phyloP scores from a whole-genome alignment of 139 green algal species.

The Chlorella sp. region DNA sequence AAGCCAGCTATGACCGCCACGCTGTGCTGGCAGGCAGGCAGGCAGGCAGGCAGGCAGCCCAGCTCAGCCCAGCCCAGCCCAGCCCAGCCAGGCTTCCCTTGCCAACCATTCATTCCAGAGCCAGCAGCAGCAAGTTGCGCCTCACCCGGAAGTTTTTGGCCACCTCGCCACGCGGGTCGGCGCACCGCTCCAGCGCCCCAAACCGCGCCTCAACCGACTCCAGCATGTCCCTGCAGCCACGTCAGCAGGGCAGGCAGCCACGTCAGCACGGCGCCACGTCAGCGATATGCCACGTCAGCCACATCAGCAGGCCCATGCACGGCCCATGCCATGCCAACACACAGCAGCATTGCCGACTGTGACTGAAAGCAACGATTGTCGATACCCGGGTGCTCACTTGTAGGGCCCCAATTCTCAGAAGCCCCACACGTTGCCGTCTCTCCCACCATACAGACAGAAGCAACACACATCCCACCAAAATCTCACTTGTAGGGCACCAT shows the following conservation, averaged over 20 bases:
- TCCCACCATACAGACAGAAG: too few species aligned
- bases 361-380: too few species aligned
- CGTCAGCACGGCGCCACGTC: neutral
- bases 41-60: neutral
- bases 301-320: neutral
- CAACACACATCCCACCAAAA: too few species aligned
- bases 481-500: too few species aligned
- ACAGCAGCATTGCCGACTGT: too few species aligned
- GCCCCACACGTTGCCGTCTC: too few species aligned
- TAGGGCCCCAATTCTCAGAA: too few species aligned
- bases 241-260: neutral
- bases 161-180: conserved; percentile 84
- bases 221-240: conserved; percentile 32
- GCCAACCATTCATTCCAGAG: neutral
- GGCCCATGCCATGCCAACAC: too few species aligned
- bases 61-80: too few species aligned
- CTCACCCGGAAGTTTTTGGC: conserved; percentile 91
- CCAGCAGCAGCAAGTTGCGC: neutral
- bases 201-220: conserved; percentile 3
- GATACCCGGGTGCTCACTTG: too few species aligned
- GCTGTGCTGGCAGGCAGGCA: neutral
- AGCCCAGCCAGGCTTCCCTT: neutral
- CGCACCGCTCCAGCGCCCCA: conserved; percentile 51
- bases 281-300: neutral
- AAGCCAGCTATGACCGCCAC: neutral